phyloP scores from a whole-genome alignment of 2,329 filamentous ascomycete species.

The Blastomyces gilchristii region DNA sequence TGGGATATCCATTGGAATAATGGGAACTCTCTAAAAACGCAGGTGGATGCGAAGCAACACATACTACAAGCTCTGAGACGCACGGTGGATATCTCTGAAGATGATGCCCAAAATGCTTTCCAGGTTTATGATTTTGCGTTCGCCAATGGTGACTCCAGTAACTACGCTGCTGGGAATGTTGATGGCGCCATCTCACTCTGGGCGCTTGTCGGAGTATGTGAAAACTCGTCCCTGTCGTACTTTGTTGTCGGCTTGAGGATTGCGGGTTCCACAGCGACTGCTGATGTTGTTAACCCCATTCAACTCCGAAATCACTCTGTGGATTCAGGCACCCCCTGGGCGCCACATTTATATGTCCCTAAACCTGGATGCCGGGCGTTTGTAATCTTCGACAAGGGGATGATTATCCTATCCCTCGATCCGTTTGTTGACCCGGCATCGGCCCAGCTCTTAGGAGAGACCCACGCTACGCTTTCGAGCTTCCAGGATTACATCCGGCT shows the following conservation, averaged over 20 bases:
- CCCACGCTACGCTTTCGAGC: conserved; percentile 48
- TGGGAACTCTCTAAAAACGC: conserved; percentile 62
- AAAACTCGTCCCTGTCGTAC: conserved; percentile 51
- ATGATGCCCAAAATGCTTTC: conserved; percentile 49
- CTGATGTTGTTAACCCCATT: conserved; percentile 60
- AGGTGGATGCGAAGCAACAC: conserved; percentile 57
- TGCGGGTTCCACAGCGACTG: conserved; percentile 40
- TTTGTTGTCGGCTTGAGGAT: conserved; percentile 63
- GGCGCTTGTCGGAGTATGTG: conserved; percentile 50
- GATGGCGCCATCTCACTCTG: conserved; percentile 48
- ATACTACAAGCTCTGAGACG: conserved; percentile 54
- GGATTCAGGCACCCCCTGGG: conserved; percentile 29
- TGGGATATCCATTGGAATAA: conserved; percentile 88
- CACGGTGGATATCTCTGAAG: conserved; percentile 40
- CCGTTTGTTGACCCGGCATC: conserved; percentile 60
- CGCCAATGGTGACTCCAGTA: conserved; percentile 21
- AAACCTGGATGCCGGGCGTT: conserved; percentile 71
- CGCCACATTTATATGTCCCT: conserved; percentile 65
- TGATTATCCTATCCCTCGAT: conserved; percentile 65
- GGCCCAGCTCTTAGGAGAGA: conserved; percentile 61
- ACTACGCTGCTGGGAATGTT: conserved; percentile 34
- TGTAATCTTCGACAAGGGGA: conserved; percentile 65
- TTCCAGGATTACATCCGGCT: conserved; percentile 87
- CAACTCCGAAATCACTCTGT: conserved; percentile 51
- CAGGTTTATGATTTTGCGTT: conserved; percentile 74